Base-by-base conservation (phyloP, 2,329 filamentous ascomycete species). In the Fusarium nelsonii region DNA sequence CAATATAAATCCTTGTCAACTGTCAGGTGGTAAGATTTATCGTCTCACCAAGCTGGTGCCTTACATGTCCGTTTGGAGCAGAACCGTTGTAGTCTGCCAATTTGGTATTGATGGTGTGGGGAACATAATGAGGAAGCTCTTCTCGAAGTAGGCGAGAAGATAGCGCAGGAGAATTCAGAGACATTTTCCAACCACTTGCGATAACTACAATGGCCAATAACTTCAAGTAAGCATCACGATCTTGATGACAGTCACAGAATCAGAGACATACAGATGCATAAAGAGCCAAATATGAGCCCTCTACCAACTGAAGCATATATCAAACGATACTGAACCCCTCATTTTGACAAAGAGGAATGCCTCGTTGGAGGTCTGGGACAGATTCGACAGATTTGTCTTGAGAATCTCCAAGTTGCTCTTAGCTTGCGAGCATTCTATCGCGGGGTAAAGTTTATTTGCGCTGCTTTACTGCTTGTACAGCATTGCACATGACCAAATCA, bases 11-110 rank as follows among this genome's bases (percentile, higher is more conserved):
- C 53, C 66, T 36, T 36, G 55, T 68, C 44, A 18, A 18, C 52
- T 30, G 51, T 68, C 66, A 69, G 40, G 57, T 59, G 57, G 45
- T 46, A 48, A 50, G 52, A 62, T 59, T 49, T 49, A 44, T 50
- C 36, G 58, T 70, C 65, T 63, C 53, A 69, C 62, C 56, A 61
- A 49, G 43, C 58, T 71, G 58, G 71, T 73, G 57, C 71, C 71
- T 73, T 73, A 60, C 63, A 73, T 63, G 65, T 32, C 26, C 33
- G 40, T 44, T 34, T 61, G 60, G 26, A 65, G 36, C n/a, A 53
- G 50, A 61, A 20, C 37, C 33, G 45, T 55, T 44, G 28, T 59
- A 46, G 48, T 51, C 51, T 50, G 48, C 39, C 43, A 44, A n/a
- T 58, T 51, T 39, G 50, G 23, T 51, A 51, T 45, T 45, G 50